Evolutionary conservation across 2,329 filamentous ascomycete species (phyloP).

Genomic region (Apiospora kogelbergensis): DNA sequence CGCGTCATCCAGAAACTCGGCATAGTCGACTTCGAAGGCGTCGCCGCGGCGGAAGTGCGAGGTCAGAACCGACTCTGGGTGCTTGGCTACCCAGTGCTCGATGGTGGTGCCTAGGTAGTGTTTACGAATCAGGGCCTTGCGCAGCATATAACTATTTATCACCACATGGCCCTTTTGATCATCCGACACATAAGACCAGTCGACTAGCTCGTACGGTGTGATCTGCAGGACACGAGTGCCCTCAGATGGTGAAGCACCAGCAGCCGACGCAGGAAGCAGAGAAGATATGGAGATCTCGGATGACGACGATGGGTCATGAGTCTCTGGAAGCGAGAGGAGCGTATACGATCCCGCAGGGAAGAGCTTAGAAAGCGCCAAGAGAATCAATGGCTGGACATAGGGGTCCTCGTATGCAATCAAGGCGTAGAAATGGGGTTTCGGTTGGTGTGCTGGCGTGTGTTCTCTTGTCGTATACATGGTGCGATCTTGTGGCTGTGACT

Average conservation of each 20-base stretch:
- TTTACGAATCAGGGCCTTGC: constrained; percentile 94
- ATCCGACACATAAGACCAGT: constrained; percentile 73
- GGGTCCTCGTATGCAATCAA: constrained; percentile 81
- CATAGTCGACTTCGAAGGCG: constrained; percentile 92
- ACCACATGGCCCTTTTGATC: constrained; percentile 60
- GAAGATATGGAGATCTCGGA: constrained; percentile 36
- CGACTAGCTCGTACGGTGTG: constrained; percentile 80
- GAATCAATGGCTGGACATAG: constrained; percentile 86
- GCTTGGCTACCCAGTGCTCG: constrained; percentile 81
- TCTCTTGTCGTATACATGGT: constrained; percentile 15
- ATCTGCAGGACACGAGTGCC: constrained; percentile 69
- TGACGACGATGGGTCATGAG: constrained; percentile 17
- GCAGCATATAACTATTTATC: constrained; percentile 89
- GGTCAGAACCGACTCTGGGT: constrained; percentile 68
- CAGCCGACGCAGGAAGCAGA: constrained; percentile 33
- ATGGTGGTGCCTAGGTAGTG: constrained; percentile 88
- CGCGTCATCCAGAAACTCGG: constrained; percentile 93
- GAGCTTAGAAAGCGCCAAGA: constrained; percentile 65
- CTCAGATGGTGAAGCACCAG: constrained; percentile 28
- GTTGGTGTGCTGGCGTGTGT: constrained; percentile 20
- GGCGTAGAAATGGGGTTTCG: constrained; percentile 58
- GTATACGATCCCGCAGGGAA: constrained; percentile 57
- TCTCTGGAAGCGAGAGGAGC: constrained; percentile 49
- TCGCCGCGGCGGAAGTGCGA: constrained; percentile 75
- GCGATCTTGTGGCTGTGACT: constrained; percentile 16